Conservation (phyloP, 805 yeast genomes). For the Blastobotrys mokoenaii region DNA sequence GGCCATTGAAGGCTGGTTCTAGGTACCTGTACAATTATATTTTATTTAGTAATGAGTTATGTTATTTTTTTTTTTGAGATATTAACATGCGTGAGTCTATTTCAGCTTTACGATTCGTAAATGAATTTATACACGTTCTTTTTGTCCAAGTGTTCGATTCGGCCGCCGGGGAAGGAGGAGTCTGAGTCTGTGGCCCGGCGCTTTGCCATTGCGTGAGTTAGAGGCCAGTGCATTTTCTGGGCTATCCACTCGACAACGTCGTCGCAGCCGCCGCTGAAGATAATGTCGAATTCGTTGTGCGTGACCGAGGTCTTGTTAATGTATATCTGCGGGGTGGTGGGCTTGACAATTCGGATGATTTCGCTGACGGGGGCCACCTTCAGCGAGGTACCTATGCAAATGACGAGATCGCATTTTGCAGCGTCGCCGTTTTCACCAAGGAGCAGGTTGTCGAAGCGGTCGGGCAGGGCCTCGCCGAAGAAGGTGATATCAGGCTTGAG, state of each 20-base stretch:
- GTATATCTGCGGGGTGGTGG: constrained; percentile 72
- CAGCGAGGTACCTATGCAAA: constrained; percentile 84
- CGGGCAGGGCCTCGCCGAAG: constrained; percentile 79
- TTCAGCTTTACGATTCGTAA: not conserved
- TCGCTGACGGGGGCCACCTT: constrained; percentile 90
- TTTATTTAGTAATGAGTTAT: not conserved
- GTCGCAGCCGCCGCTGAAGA: constrained; percentile 73
- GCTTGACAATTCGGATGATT: constrained; percentile 65
- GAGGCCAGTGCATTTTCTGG: constrained; percentile 46
- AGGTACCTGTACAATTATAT: not conserved
- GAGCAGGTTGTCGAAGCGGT: constrained; percentile 48
- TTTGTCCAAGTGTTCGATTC: constrained; percentile 20
- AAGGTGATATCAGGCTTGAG: constrained; percentile 90
- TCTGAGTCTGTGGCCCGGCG: constrained; percentile 6
- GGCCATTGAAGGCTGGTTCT: constrained; percentile 75
- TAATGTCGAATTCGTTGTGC: constrained; percentile 73
- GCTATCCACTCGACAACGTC: constrained; percentile 64
- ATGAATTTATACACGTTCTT: constrained; percentile 18
- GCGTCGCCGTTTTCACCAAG: constrained; percentile 40
- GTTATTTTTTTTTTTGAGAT: no score
- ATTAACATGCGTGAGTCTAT: no score
- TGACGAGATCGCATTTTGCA: constrained; percentile 60
- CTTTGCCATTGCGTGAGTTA: constrained; percentile 37
- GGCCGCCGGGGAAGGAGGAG: constrained; percentile 20
- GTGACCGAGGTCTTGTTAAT: constrained; percentile 69